phyloP scores from a whole-genome alignment of 345 rosid species.

The Euphorbia peplus region DNA sequence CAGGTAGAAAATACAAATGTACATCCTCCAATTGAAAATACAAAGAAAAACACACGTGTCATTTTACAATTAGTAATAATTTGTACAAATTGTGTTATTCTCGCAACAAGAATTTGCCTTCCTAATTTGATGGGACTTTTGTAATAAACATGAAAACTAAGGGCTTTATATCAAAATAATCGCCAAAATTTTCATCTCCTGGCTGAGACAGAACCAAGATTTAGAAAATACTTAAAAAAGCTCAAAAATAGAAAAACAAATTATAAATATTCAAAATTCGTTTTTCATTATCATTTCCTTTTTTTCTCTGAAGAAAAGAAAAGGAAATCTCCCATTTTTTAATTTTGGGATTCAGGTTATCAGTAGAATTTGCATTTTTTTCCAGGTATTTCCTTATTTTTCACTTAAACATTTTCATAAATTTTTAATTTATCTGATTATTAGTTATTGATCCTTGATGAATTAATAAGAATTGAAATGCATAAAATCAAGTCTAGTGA shows the following conservation, averaged over 20 bases:
- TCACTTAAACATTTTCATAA: not conserved
- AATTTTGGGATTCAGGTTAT: slow-evolving; percentile 5
- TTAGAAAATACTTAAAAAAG: not conserved
- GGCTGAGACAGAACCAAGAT: slow-evolving; percentile 13
- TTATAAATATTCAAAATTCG: not conserved
- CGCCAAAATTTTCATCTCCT: slow-evolving; percentile 36
- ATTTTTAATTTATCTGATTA: not conserved
- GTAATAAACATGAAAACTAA: slow-evolving; percentile 17
- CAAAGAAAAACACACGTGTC: slow-evolving; percentile 25
- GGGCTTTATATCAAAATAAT: slow-evolving; percentile 22
- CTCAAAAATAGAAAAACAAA: not conserved
- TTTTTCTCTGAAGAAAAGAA: not conserved
- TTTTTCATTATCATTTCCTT: not conserved
- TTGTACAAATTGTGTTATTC: too few species aligned
- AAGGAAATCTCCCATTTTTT: slow-evolving; percentile 2
- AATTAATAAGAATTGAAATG: too few species aligned
- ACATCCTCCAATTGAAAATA: too few species aligned
- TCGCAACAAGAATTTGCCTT: not conserved
- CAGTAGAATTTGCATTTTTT: slow-evolving; percentile 5
- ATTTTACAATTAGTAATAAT: not conserved
- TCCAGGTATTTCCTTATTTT: slow-evolving; percentile 23
- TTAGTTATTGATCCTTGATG: slow-evolving; percentile 1
- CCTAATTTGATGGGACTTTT: slow-evolving; percentile 14
- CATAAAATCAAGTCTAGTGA: too few species aligned
- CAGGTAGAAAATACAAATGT: too few species aligned